phyloP scores from a whole-genome alignment of 129 eudicot genomes.

The Centella asiatica region DNA sequence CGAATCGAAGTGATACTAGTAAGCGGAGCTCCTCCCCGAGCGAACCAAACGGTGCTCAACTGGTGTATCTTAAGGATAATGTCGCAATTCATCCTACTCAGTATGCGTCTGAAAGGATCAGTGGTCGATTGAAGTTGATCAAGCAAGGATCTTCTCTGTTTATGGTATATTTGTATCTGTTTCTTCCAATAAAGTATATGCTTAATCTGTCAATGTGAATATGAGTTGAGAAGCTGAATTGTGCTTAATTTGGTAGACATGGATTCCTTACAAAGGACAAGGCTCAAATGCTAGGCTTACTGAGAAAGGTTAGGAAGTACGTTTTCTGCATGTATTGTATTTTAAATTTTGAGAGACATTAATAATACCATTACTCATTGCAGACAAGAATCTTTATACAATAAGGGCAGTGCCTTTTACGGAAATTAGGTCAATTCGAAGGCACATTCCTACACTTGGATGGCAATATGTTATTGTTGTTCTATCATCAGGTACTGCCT shows the following conservation, averaged over 20 bases:
- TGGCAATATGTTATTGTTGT: slow-evolving; percentile 94
- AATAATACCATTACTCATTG: neutral
- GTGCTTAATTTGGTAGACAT: slow-evolving; percentile 37
- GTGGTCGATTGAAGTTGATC: slow-evolving; percentile 72
- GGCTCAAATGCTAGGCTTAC: slow-evolving; percentile 65
- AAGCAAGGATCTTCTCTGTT: slow-evolving; percentile 62
- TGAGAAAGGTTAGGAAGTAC: slow-evolving; percentile 50
- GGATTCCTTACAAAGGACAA: slow-evolving; percentile 95
- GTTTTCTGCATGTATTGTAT: neutral
- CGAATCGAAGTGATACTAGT: slow-evolving; percentile 44
- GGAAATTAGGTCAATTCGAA: slow-evolving; percentile 75
- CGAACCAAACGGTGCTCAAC: slow-evolving; percentile 58
- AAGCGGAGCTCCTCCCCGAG: slow-evolving; percentile 32
- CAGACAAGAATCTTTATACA: slow-evolving; percentile 87
- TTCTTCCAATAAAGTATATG: too few species aligned
- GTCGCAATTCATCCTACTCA: slow-evolving; percentile 90
- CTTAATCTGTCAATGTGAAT: neutral
- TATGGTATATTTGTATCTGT: slow-evolving; percentile 38
- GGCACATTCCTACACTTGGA: slow-evolving; percentile 93
- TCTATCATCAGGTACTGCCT: slow-evolving; percentile 66
- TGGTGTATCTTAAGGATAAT: slow-evolving; percentile 67
- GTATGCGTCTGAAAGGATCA: slow-evolving; percentile 62
- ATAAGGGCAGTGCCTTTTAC: slow-evolving; percentile 79
- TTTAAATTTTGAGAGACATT: too few species aligned
- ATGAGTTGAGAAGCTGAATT: neutral